Percentiles rank a stretch among this genome's conserved stretches.
Evolutionary conservation across 1,284 basidiomycete species (phyloP).

Genomic region (Ganoderma multipileum): DNA sequence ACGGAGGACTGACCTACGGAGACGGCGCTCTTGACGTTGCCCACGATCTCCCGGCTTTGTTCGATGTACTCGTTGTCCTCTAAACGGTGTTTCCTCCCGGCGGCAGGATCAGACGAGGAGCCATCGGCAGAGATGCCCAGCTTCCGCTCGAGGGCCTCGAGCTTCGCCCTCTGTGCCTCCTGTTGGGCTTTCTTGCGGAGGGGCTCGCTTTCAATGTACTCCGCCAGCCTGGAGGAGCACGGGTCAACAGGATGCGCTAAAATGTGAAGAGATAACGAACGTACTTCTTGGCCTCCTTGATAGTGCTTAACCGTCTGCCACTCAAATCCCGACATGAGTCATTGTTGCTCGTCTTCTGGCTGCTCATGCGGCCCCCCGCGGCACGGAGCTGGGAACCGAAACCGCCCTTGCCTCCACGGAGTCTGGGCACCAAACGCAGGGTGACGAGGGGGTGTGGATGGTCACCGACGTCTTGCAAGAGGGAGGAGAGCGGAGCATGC

Average conservation of each 20-base stretch:
- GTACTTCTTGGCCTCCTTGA: slow-evolving; percentile 96
- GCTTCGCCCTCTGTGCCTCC: slow-evolving; percentile 84
- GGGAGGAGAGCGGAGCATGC: slow-evolving; percentile 51
- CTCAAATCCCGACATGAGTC: slow-evolving; percentile 95
- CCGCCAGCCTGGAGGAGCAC: slow-evolving; percentile 70
- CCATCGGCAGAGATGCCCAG: slow-evolving; percentile 68
- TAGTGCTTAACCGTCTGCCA: slow-evolving; percentile 88
- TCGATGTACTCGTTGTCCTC: slow-evolving; percentile 95
- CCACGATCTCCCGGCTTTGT: slow-evolving; percentile 91
- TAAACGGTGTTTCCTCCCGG: slow-evolving; percentile 86
- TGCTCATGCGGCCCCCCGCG: slow-evolving; percentile 97
- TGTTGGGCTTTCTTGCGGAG: slow-evolving; percentile 82
- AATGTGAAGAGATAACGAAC: slow-evolving; percentile 21
- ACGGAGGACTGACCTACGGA: slow-evolving; percentile 64
- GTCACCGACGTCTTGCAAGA: slow-evolving; percentile 37
- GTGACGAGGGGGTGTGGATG: slow-evolving; percentile 50
- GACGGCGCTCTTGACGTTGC: slow-evolving; percentile 92
- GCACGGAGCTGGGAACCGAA: slow-evolving; percentile 97
- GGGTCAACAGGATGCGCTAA: background rate
- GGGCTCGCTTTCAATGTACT: slow-evolving; percentile 88
- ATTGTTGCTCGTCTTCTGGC: slow-evolving; percentile 93
- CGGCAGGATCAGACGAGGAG: slow-evolving; percentile 54
- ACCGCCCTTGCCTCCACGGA: slow-evolving; percentile 95
- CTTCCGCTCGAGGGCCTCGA: slow-evolving; percentile 85
- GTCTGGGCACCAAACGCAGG: slow-evolving; percentile 70